A percentile compares a stretch with the other conserved stretches of the same genome.
phyloP scores from a whole-genome alignment of 2,329 filamentous ascomycete genomes.

The Laburnicola sp. region DNA sequence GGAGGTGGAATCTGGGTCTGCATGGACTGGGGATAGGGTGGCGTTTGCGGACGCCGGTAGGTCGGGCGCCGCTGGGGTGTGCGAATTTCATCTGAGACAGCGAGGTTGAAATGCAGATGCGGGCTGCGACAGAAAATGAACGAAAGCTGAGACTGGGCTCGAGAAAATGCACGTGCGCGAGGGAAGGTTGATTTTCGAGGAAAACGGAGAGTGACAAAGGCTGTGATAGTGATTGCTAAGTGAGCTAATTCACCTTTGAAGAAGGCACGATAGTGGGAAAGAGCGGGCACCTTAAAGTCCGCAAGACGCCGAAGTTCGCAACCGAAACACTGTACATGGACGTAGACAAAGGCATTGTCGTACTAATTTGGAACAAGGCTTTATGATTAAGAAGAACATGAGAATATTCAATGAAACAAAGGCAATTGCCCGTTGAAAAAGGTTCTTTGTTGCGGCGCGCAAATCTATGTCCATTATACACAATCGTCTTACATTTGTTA shows the following conservation, averaged over 20 bases:
- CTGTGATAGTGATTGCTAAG: neutral
- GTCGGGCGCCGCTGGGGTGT: neutral
- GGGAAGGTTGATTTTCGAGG: neutral
- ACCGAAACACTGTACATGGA: neutral
- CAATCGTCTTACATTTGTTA: slow-evolving; percentile 21
- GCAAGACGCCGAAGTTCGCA: neutral
- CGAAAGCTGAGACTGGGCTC: neutral
- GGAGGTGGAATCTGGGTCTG: slow-evolving; percentile 1
- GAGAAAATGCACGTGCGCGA: neutral
- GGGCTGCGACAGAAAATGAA: neutral
- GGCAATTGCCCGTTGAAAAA: neutral
- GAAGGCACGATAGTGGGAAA: neutral
- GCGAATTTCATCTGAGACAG: neutral
- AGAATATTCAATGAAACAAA: slow-evolving; percentile 7
- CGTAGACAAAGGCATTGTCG: neutral
- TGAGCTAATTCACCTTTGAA: neutral
- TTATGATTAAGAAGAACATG: slow-evolving; percentile 3
- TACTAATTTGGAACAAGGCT: slow-evolving; percentile 1
- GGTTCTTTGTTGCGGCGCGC: slow-evolving; percentile 7
- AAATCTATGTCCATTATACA: slow-evolving; percentile 10
- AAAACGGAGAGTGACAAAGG: neutral
- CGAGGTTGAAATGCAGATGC: too few species aligned
- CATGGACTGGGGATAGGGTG: neutral
- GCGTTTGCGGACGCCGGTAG: slow-evolving; percentile 11
- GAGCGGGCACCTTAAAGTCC: neutral